phyloP scores from a whole-genome alignment of 306 rosid genomes.

The Quercus mongolica region DNA sequence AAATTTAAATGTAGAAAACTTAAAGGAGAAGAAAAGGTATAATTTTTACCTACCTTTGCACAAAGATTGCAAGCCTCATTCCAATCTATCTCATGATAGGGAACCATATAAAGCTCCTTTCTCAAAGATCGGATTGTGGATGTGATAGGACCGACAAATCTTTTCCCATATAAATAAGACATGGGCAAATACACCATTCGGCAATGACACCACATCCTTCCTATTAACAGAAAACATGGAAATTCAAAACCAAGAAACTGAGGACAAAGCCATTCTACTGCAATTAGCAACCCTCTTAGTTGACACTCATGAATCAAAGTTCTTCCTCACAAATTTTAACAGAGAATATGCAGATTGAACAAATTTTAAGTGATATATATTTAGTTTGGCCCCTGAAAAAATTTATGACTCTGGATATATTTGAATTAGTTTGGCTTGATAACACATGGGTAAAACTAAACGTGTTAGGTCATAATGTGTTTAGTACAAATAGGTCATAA shows the following conservation, averaged over 20 bases:
- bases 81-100: constrained; percentile 85
- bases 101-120: constrained; percentile 63
- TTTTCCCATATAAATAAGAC: constrained; percentile 87
- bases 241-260: not conserved
- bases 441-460: too few species aligned
- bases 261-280: too few species aligned
- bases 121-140: constrained; percentile 58
- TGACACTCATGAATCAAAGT: too few species aligned
- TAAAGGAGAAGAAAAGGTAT: not conserved
- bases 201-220: constrained; percentile 98
- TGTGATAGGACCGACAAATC: constrained; percentile 84
- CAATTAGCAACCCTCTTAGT: too few species aligned
- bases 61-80: constrained; percentile 16
- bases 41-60: constrained; percentile 52
- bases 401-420: too few species aligned
- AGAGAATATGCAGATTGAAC: too few species aligned
- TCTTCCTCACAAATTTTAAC: too few species aligned
- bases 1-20: not conserved
- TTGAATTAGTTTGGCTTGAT: too few species aligned
- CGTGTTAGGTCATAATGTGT: too few species aligned
- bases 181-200: constrained; percentile 92
- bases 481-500: too few species aligned
- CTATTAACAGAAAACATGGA: constrained; percentile 33
- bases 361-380: too few species aligned
- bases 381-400: too few species aligned